Percentiles rank a stretch among this genome's conserved stretches.
Evolutionary conservation across 192 early-diverging fungal genomes (phyloP).

Genomic region (Dispira parvispora): DNA sequence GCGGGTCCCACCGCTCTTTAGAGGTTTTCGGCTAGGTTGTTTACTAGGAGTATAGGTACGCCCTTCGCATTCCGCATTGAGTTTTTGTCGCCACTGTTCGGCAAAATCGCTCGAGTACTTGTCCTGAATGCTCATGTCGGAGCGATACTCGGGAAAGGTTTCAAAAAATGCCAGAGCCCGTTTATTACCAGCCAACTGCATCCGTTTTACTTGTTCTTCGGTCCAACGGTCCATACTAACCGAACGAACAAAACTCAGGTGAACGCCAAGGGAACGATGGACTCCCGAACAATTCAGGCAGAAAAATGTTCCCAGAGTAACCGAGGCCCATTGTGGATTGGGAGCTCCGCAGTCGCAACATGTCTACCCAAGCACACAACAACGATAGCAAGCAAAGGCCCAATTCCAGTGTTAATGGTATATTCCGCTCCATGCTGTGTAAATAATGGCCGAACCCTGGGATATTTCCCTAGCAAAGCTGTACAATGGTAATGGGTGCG

Average conservation of each 20-base stretch:
- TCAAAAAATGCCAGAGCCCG: conserved; percentile 76
- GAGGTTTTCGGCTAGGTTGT: conserved; percentile 8
- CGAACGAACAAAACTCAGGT: conserved; percentile 90
- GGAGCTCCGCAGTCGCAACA: conserved; percentile 17
- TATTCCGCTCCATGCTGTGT: too few relatives aligned
- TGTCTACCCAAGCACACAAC: too few relatives aligned
- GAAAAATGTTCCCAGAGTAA: conserved; percentile 88
- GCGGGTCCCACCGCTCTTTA: not conserved
- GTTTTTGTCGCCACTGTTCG: conserved; percentile 74
- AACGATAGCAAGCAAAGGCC: too few relatives aligned
- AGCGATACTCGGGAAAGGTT: conserved; percentile 54
- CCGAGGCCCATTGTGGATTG: conserved; percentile 79
- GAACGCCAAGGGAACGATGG: conserved; percentile 68
- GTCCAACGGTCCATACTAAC: conserved; percentile 98
- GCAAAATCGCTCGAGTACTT: conserved; percentile 85
- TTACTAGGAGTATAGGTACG: conserved; percentile 25
- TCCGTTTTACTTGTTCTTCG: conserved; percentile 86
- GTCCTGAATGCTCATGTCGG: conserved; percentile 58
- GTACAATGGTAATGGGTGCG: too few relatives aligned
- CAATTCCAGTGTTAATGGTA: too few relatives aligned
- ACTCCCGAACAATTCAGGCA: conserved; percentile 89
- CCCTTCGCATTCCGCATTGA: conserved; percentile 53
- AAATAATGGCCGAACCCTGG: too few relatives aligned
- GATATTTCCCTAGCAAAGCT: too few relatives aligned
- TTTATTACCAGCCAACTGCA: conserved; percentile 82